These are phyloP conservation scores for Sicyos baderoa DNA, from an alignment of 306 rosid species.

Conservation along the genomic window DNA sequence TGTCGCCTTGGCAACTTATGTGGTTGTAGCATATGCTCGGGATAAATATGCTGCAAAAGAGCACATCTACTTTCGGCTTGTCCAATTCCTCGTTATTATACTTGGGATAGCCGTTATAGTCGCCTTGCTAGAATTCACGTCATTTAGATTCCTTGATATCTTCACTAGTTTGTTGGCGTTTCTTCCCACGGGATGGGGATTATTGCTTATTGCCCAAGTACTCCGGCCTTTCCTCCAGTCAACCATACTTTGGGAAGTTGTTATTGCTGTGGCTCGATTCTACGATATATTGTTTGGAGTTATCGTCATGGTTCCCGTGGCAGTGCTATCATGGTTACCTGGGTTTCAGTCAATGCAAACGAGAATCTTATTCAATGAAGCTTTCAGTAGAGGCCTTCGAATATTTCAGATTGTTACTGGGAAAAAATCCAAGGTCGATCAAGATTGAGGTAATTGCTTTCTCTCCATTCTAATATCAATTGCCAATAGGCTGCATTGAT, in stretches of 20 bases:
- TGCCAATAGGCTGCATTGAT: not conserved
- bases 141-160: conserved; percentile 44
- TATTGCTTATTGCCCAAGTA: conserved; percentile 72
- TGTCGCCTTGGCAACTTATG: conserved; percentile 43
- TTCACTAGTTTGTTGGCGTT: conserved; percentile 76
- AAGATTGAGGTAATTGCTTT: conserved; percentile 31
- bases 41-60: conserved; percentile 45
- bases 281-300: conserved; percentile 72
- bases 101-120: conserved; percentile 41
- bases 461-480: conserved; percentile 13
- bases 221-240: conserved; percentile 45
- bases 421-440: conserved; percentile 34
- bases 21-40: conserved; percentile 54
- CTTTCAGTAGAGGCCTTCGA: conserved; percentile 73
- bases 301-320: conserved; percentile 66
- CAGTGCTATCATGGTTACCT: conserved; percentile 75
- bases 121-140: conserved; percentile 57
- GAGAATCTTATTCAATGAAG: conserved; percentile 74
- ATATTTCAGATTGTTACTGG: conserved; percentile 69
- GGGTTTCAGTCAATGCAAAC: conserved; percentile 92
- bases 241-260: conserved; percentile 44
- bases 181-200: conserved; percentile 89
- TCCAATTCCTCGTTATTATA: conserved; percentile 51
- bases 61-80: conserved; percentile 71
- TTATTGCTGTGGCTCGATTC: conserved; percentile 58